phyloP scores from a whole-genome alignment of 1,284 basidiomycete genomes.

The Xerocomus nothofagi region DNA sequence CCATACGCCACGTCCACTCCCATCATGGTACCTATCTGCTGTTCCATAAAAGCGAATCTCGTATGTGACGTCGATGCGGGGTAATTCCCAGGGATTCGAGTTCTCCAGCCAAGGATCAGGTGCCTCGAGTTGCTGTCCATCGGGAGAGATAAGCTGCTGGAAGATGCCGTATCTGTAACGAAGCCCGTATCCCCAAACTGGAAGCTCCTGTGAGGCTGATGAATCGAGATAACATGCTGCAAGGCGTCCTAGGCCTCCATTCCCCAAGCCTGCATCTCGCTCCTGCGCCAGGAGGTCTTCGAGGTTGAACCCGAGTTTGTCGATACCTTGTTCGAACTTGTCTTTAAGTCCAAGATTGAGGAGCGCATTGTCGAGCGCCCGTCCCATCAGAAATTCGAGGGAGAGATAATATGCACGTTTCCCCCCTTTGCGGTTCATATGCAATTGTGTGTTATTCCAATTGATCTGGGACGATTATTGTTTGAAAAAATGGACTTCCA shows the following conservation, averaged over 20 bases:
- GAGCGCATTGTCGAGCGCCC: constrained; percentile 86
- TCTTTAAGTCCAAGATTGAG: constrained; percentile 85
- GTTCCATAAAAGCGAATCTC: constrained; percentile 86
- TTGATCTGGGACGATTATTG: constrained; percentile 50
- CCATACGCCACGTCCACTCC: constrained; percentile 69
- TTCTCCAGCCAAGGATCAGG: constrained; percentile 92
- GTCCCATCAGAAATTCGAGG: constrained; percentile 89
- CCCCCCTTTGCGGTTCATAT: constrained; percentile 68
- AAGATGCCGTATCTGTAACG: constrained; percentile 93
- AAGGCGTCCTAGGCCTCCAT: constrained; percentile 86
- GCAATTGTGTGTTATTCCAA: constrained; percentile 77
- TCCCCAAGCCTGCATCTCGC: constrained; percentile 87
- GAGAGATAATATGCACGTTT: constrained; percentile 89
- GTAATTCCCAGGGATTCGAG: constrained; percentile 88
- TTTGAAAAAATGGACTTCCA: constrained; percentile 1
- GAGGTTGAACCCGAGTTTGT: constrained; percentile 81
- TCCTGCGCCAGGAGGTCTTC: constrained; percentile 86
- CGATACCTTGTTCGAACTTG: constrained; percentile 65
- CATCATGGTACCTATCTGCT: constrained; percentile 67
- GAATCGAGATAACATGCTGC: constrained; percentile 93
- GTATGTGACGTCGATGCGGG: constrained; percentile 79
- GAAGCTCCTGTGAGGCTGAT: constrained; percentile 76
- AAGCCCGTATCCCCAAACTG: constrained; percentile 88
- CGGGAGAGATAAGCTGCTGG: constrained; percentile 85
- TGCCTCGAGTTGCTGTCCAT: constrained; percentile 86